Conservation (phyloP, 2,329 filamentous ascomycete species). For the Tolypocladium album region DNA sequence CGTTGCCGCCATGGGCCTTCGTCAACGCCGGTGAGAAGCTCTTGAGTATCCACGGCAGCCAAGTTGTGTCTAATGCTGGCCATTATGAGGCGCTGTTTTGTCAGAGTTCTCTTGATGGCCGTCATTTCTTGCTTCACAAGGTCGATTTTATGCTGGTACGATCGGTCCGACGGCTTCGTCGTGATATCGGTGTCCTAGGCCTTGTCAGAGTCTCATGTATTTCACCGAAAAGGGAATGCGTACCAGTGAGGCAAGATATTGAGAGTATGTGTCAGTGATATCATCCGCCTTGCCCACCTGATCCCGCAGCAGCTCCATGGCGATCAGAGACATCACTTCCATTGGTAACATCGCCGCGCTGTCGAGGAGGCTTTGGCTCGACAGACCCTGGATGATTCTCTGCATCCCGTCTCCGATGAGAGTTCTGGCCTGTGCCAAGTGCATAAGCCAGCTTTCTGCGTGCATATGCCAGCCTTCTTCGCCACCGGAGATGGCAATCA, state of each 20-base stretch:
- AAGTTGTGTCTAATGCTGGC: conserved; percentile 13
- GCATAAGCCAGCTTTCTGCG: conserved; percentile 13
- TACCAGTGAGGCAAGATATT: conserved; percentile 30
- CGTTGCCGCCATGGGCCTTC: conserved; percentile 1
- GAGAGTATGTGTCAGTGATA: conserved; percentile 30
- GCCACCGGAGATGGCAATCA: conserved; percentile 17
- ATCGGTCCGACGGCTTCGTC: conserved; percentile 26
- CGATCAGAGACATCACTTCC: conserved; percentile 30
- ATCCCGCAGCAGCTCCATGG: conserved; percentile 26
- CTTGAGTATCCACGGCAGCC: conserved; percentile 6
- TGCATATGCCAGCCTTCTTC: conserved; percentile 13
- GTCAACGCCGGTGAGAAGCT: conserved; percentile 7
- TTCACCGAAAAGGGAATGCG: conserved; percentile 1
- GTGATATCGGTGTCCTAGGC: conserved; percentile 27
- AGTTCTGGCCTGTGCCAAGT: conserved; percentile 17
- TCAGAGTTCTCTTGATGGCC: conserved; percentile 23
- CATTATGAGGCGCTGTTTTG: conserved; percentile 20
- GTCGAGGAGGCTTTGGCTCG: conserved; percentile 19
- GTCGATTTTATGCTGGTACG: conserved; percentile 28
- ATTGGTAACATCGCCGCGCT: conserved; percentile 28
- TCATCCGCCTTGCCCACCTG: conserved; percentile 24
- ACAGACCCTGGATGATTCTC: conserved; percentile 22
- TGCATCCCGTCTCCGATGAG: conserved; percentile 24
- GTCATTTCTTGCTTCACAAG: conserved; percentile 29
- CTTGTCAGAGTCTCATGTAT: conserved; percentile 6